Conservation (phyloP, 1,284 basidiomycete species). For the Ustilago xerochloae region DNA sequence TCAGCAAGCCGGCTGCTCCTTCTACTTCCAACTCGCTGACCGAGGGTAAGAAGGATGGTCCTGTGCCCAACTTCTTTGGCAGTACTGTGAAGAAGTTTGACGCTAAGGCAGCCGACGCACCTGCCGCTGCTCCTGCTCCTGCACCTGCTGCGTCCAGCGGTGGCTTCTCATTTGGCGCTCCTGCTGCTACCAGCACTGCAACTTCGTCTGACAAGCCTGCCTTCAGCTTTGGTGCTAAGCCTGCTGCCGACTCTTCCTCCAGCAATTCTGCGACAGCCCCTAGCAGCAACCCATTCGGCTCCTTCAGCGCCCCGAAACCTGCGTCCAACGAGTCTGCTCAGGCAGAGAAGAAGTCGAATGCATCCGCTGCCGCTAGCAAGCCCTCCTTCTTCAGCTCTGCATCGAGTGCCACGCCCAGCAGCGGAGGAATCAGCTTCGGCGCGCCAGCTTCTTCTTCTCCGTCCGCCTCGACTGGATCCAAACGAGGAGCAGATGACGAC, state of each 20-base stretch:
- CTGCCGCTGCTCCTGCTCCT: slow-evolving; percentile 6
- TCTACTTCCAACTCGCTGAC: slow-evolving; percentile 21
- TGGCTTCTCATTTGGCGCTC: slow-evolving; percentile 8
- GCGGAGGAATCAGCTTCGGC: slow-evolving; percentile 47
- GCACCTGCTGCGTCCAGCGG: slow-evolving; percentile 1
- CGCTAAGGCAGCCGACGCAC: slow-evolving; percentile 14
- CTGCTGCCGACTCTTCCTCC: slow-evolving; percentile 2
- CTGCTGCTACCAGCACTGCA: neutral
- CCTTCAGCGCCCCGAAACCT: slow-evolving; percentile 8
- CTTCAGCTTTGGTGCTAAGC: slow-evolving; percentile 38
- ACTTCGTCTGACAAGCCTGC: slow-evolving; percentile 6
- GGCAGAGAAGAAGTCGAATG: slow-evolving; percentile 12
- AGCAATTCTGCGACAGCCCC: neutral
- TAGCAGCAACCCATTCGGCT: slow-evolving; percentile 3
- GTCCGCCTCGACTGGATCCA: slow-evolving; percentile 10
- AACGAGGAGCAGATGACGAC: slow-evolving; percentile 31
- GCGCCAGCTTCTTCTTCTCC: slow-evolving; percentile 14
- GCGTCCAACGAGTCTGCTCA: slow-evolving; percentile 8
- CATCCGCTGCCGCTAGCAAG: slow-evolving; percentile 4
- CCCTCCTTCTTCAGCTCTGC: slow-evolving; percentile 44
- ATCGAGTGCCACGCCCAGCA: neutral
- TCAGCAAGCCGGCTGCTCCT: slow-evolving; percentile 38
- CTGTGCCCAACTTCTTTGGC: slow-evolving; percentile 61
- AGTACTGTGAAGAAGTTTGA: slow-evolving; percentile 49
- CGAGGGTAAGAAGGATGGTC: slow-evolving; percentile 57